Evolutionary conservation across 2,329 filamentous ascomycete genomes (phyloP).

Genomic region (Exophiala bonariae): DNA sequence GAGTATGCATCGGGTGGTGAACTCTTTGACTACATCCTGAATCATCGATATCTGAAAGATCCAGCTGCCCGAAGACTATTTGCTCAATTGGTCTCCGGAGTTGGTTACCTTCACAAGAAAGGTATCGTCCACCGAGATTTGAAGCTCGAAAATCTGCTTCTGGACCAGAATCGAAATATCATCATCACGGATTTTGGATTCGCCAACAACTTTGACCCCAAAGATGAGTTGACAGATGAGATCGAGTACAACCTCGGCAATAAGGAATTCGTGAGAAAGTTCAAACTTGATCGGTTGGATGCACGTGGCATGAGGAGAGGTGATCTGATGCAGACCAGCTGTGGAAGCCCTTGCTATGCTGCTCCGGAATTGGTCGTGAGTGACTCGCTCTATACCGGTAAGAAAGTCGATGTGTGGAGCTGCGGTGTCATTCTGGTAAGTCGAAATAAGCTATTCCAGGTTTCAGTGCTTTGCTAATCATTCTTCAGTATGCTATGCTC

Average conservation of each 20-base stretch:
- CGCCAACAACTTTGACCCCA: conserved; percentile 91
- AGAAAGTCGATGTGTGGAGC: conserved; percentile 99
- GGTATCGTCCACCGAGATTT: conserved; percentile 97
- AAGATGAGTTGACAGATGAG: conserved; percentile 84
- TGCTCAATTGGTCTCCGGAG: conserved; percentile 91
- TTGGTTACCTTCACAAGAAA: conserved; percentile 97
- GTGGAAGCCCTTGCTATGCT: conserved; percentile 95
- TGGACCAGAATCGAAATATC: conserved; percentile 96
- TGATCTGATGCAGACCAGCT: conserved; percentile 98
- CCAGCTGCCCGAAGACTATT: conserved; percentile 86
- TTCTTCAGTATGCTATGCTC: conserved; percentile 93
- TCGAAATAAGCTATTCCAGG: conserved; percentile 25
- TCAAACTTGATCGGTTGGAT: conserved; percentile 79
- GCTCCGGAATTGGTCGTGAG: conserved; percentile 96
- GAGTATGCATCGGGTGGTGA: conserved; percentile 98
- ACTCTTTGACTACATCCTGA: conserved; percentile 96
- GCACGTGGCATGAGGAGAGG: conserved; percentile 76
- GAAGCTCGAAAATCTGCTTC: conserved; percentile 90
- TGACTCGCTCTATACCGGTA: conserved; percentile 93
- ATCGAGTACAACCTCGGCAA: conserved; percentile 85
- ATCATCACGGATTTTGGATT: conserved; percentile 99
- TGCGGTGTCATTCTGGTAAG: conserved; percentile 96
- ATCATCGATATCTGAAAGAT: conserved; percentile 95
- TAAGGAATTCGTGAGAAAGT: conserved; percentile 81
- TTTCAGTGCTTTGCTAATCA: conserved; percentile 8